Conservation (phyloP, 2,329 filamentous ascomycete genomes). For the Fusarium sp. region DNA sequence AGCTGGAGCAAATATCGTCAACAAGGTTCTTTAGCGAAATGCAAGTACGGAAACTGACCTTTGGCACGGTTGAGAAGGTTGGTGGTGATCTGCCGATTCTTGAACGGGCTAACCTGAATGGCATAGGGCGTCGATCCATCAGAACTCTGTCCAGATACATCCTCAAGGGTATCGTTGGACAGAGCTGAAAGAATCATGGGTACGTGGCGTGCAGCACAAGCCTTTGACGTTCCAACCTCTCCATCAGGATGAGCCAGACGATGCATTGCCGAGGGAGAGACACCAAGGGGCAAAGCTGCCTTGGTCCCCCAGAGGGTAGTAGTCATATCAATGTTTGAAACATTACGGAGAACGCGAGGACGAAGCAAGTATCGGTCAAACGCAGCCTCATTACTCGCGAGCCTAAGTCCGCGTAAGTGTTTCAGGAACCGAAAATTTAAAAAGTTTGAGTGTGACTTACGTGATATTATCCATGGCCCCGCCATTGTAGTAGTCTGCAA, state of each 20-base stretch:
- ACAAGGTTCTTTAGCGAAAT: not conserved
- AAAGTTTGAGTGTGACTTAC: not conserved
- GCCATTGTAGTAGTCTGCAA: not conserved
- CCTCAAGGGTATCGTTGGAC: not conserved
- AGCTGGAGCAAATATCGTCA: not conserved
- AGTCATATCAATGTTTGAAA: not conserved
- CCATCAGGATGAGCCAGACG: conserved; percentile 3
- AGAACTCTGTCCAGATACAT: not conserved
- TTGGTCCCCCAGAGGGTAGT: not conserved
- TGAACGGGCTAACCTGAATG: conserved; percentile 2
- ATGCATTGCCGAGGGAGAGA: conserved; percentile 2
- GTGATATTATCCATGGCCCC: conserved; percentile 3
- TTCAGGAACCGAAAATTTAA: not conserved
- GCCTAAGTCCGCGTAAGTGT: not conserved
- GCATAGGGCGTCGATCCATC: not conserved
- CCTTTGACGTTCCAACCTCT: not conserved
- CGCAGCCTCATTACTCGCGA: not conserved
- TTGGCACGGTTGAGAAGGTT: not conserved
- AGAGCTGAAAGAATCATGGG: conserved; percentile 2
- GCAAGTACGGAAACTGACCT: not conserved
- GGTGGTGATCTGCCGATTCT: not conserved
- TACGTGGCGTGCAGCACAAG: not conserved
- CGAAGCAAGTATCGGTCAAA: conserved; percentile 2
- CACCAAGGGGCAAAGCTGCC: not conserved
- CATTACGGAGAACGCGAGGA: not conserved